A percentile compares a stretch with the other conserved stretches of the same genome.
Conservation (phyloP, 257 asterid species). For the Buddleja alternifolia region DNA sequence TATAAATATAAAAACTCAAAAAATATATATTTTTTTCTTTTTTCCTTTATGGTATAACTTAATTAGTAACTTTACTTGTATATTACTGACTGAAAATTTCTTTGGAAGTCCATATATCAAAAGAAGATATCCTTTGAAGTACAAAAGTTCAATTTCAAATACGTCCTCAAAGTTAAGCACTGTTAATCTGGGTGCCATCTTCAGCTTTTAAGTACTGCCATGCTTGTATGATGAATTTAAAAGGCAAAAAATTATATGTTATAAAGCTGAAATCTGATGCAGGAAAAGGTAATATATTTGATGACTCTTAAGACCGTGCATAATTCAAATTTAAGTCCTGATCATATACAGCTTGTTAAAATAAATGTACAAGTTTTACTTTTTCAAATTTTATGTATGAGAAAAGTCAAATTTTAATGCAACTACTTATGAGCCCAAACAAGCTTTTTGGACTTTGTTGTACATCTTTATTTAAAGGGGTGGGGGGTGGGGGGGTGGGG, state of each 20-base stretch:
- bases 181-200: conserved; percentile 20
- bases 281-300: conserved; percentile 1
- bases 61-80: no score
- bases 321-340: conserved; percentile 30
- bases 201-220: conserved; percentile 26
- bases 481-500: no score
- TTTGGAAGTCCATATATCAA: conserved; percentile 12
- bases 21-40: no score
- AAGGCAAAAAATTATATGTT: not conserved
- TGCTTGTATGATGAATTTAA: not conserved
- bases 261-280: conserved; percentile 15
- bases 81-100: not conserved
- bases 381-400: not conserved
- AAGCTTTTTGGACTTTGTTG: conserved; percentile 38
- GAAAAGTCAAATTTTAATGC: conserved; percentile 28
- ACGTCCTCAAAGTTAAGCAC: conserved; percentile 3
- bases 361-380: not conserved
- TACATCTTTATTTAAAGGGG: conserved; percentile 34
- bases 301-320: not conserved
- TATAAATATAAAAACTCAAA: no score
- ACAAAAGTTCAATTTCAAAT: conserved; percentile 5
- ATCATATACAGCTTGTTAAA: not conserved
- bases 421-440: conserved; percentile 20
- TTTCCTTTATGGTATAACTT: no score
- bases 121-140: conserved; percentile 22